Evolutionary conservation across 805 yeast species (phyloP), one percentile per base, ranked within the genome.

Genomic region (Crinitomyces ghanaensis): DNA sequence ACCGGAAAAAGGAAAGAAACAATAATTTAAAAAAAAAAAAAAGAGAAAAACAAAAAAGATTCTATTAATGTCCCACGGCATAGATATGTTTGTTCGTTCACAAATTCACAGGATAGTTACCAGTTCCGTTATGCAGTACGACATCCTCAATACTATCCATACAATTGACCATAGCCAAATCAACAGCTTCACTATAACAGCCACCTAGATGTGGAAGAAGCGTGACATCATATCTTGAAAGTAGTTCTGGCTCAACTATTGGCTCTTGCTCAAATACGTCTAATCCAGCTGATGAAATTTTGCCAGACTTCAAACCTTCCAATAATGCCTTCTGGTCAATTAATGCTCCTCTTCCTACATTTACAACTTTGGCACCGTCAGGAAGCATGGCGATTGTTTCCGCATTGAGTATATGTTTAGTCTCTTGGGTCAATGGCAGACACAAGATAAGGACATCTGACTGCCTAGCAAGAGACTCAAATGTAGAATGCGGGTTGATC

Each of bases 201-300:
- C 83, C 74, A 0, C 82, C 88, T 28, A 77, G 50, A 50, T 80
- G 88, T 2, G 91, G 88, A 8, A 78, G 64, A 27, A 76, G 55
- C 0, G 74, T 55, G n/a, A 78, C 79, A 49, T 78, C 83, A 42
- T 69, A 62, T 48, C 85, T 63, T 4, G 58, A 53, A 25, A 67
- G 43, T 26, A 75, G 62, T 22, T 62, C 68, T n/a, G 60, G 56
- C 40, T 68, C 65, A 16, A 75, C 65, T 0, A 45, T 33, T 5
- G 81, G 80, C 51, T 81, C 93, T 18, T 68, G 53, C 37, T 68
- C 72, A 51, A 60, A 77, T 4, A 81, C 93, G 46, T 80, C 93
- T 24, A 77, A 50, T 0, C 86, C 88, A 9, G 76, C 81, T 48
- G 74, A 70, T 6, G 66, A 55, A 2, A 80, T 62, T 35, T 73